Percentiles rank a stretch among this genome's conserved stretches.
Conservation (phyloP, 2,329 filamentous ascomycete genomes). For the Domatiomyces globalis region DNA sequence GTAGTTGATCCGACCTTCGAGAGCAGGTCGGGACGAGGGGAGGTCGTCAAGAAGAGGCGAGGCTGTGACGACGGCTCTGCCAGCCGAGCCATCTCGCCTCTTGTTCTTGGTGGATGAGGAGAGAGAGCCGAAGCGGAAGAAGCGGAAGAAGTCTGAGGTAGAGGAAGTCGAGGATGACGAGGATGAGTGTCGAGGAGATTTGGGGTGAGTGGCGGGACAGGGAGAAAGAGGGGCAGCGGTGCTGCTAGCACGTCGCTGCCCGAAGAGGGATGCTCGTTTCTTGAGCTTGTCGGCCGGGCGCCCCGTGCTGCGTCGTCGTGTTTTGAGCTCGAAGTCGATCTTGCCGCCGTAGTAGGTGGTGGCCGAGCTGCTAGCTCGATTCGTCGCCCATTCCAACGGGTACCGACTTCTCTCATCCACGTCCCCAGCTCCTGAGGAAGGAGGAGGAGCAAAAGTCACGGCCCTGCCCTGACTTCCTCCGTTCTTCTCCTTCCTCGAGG, state of each 20-base stretch:
- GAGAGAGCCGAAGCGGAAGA: neutral
- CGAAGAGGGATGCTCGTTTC: neutral
- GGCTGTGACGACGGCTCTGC: conserved; percentile 4
- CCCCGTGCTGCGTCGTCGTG: neutral
- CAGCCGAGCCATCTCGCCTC: neutral
- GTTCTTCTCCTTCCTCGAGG: neutral
- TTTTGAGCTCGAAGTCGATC: neutral
- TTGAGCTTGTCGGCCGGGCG: neutral
- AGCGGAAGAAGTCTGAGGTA: conserved; percentile 1
- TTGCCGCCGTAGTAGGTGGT: neutral
- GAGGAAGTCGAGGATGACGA: conserved; percentile 2
- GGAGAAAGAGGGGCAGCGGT: neutral
- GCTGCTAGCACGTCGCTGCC: neutral
- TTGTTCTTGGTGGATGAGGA: neutral
- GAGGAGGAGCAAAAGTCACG: neutral
- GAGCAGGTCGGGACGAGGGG: conserved; percentile 11
- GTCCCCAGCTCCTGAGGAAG: neutral
- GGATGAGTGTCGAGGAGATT: neutral
- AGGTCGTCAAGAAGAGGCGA: conserved; percentile 3
- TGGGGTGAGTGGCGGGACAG: neutral
- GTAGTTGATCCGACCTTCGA: conserved; percentile 20
- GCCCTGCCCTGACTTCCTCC: neutral
- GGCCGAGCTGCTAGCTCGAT: no score
- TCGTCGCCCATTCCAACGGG: no score
- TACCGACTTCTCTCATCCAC: neutral